Conservation (phyloP, 305 asterid species). For the Rubia balearica region DNA sequence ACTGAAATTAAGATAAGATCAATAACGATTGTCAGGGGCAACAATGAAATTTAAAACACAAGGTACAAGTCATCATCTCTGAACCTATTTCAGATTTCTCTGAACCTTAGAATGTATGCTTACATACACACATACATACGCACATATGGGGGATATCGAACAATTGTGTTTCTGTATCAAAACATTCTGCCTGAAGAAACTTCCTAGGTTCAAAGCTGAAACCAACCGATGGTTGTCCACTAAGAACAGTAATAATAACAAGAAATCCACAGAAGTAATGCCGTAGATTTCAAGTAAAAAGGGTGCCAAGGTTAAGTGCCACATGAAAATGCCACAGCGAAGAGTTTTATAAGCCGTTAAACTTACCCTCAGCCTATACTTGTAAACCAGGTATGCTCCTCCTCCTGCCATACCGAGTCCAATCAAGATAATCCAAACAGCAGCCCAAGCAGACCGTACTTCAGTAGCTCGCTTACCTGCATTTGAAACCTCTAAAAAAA, state of each 20-base stretch:
- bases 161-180: not conserved
- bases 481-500: slow-evolving; percentile 17
- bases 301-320: not conserved
- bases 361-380: slow-evolving; percentile 76
- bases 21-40: not conserved
- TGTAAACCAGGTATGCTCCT: slow-evolving; percentile 73
- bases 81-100: not conserved
- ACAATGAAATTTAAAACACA: not conserved
- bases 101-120: not conserved
- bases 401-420: slow-evolving; percentile 58
- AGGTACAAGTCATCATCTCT: not conserved
- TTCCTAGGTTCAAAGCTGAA: not conserved
- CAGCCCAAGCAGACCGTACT: slow-evolving; percentile 68
- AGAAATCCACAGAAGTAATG: not conserved
- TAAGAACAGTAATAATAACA: not conserved
- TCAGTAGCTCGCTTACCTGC: slow-evolving; percentile 58
- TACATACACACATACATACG: too few species aligned
- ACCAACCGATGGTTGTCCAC: not conserved
- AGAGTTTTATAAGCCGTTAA: slow-evolving; percentile 9
- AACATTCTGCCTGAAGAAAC: not conserved
- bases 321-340: slow-evolving; percentile 1
- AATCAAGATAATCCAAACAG: slow-evolving; percentile 60
- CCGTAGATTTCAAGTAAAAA: not conserved
- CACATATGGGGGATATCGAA: not conserved
- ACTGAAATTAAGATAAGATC: slow-evolving; percentile 34